Evolutionary conservation across 805 yeast species (phyloP).

Genomic region (Sugiyamaella valdiviana): DNA sequence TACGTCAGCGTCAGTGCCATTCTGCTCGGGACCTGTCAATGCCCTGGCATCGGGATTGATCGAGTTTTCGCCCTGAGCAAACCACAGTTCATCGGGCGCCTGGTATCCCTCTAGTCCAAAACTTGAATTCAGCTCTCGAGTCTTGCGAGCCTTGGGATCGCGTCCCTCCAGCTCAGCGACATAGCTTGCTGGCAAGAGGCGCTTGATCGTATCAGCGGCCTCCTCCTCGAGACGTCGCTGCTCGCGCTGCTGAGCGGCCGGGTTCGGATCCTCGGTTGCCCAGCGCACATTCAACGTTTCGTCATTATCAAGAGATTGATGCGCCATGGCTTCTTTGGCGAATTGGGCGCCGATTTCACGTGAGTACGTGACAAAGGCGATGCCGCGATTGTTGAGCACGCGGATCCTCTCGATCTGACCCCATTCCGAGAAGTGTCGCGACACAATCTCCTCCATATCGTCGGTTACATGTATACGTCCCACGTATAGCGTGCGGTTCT

Average conservation of each 20-base stretch:
- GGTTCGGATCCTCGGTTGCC: conserved; percentile 89
- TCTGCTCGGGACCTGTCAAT: conserved; percentile 1
- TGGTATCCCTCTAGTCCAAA: conserved; percentile 25
- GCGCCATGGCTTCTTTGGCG: conserved; percentile 91
- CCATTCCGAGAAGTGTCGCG: conserved; percentile 57
- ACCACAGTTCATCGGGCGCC: conserved; percentile 25
- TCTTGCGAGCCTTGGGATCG: conserved; percentile 7
- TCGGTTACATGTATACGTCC: conserved; percentile 42
- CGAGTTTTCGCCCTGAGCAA: conserved; percentile 16
- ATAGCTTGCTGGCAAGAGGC: conserved; percentile 41
- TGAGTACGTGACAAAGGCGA: conserved; percentile 73
- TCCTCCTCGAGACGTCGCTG: conserved; percentile 44
- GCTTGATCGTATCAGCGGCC: conserved; percentile 41
- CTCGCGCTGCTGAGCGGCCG: conserved; percentile 48
- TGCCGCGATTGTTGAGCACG: conserved; percentile 52
- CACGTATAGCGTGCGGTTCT: conserved; percentile 71
- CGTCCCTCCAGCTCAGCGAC: conserved; percentile 33
- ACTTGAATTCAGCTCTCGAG: conserved; percentile 5
- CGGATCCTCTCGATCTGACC: conserved; percentile 68
- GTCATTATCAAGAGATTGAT: conserved; percentile 62
- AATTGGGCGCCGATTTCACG: conserved; percentile 78
- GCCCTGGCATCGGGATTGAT: conserved; percentile 13
- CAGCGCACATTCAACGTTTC: conserved; percentile 71
- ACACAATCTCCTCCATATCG: conserved; percentile 37
- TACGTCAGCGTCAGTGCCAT: conserved; percentile 6